These are phyloP conservation scores for Fusarium hainanense DNA, from an alignment of 2,329 filamentous ascomycete genomes.

Conservation along the genomic window DNA sequence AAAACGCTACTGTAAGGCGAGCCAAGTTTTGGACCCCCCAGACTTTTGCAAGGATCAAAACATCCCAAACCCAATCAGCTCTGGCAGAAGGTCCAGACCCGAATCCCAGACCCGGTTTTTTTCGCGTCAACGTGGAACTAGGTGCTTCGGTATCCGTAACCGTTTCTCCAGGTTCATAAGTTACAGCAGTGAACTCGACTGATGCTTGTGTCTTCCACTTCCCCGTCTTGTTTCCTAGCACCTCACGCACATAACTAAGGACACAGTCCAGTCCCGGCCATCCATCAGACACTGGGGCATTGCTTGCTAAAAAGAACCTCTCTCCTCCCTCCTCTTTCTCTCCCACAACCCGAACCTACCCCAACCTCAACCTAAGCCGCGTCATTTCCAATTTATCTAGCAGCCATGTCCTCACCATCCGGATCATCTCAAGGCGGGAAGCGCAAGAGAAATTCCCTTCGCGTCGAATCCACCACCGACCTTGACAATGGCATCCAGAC, in stretches of 20 bases:
- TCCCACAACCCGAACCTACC: slow-evolving; percentile 30
- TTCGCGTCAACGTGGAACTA: slow-evolving; percentile 40
- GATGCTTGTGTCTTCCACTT: slow-evolving; percentile 5
- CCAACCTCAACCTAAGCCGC: slow-evolving; percentile 24
- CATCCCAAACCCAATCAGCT: slow-evolving; percentile 31
- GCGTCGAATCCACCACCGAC: slow-evolving; percentile 58
- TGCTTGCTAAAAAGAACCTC: slow-evolving; percentile 8
- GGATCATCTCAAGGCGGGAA: slow-evolving; percentile 70
- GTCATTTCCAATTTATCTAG: slow-evolving; percentile 20
- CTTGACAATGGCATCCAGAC: slow-evolving; percentile 69
- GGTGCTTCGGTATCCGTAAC: slow-evolving; percentile 35
- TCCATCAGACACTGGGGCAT: slow-evolving; percentile 1
- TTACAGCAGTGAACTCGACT: slow-evolving; percentile 2
- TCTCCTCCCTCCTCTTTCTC: slow-evolving; percentile 9
- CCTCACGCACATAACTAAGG: slow-evolving; percentile 19
- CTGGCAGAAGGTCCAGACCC: slow-evolving; percentile 18
- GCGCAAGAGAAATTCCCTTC: slow-evolving; percentile 79
- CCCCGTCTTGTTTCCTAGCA: slow-evolving; percentile 19
- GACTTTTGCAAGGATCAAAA: slow-evolving; percentile 34
- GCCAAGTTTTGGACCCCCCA: slow-evolving; percentile 31
- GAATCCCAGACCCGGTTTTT: slow-evolving; percentile 33
- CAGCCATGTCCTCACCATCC: slow-evolving; percentile 54
- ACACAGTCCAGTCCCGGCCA: slow-evolving; percentile 2
- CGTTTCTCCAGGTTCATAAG: slow-evolving; percentile 35
- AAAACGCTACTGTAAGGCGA: slow-evolving; percentile 27